These are phyloP conservation scores for Bipolaris cookei DNA, from an alignment of 2,329 filamentous ascomycete genomes.

Conservation along the genomic window DNA sequence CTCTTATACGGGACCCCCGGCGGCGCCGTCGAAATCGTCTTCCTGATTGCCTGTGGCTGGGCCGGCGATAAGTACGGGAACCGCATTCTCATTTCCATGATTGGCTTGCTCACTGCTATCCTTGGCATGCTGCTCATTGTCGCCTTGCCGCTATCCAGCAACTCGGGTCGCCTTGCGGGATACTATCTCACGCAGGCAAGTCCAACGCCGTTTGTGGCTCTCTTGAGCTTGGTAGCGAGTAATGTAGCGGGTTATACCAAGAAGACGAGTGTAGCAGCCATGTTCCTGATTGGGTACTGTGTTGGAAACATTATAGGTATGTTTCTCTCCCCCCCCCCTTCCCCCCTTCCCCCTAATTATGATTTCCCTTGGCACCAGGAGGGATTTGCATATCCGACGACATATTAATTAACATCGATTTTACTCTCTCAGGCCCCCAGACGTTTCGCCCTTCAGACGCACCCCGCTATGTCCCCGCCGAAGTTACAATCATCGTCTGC, in stretches of 20 bases:
- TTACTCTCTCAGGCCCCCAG: conserved; percentile 50
- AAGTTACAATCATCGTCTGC: conserved; percentile 69
- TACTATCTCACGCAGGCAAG: conserved; percentile 70
- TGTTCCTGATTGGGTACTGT: conserved; percentile 55
- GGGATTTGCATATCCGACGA: neutral
- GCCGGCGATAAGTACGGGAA: conserved; percentile 63
- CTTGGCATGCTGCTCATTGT: conserved; percentile 70
- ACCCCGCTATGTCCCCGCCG: conserved; percentile 65
- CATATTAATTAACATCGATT: neutral
- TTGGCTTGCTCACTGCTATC: conserved; percentile 61
- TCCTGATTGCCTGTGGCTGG: conserved; percentile 62
- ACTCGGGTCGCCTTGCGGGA: conserved; percentile 64
- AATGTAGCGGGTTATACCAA: conserved; percentile 67
- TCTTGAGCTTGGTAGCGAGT: conserved; percentile 67
- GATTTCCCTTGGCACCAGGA: neutral
- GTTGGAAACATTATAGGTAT: conserved; percentile 49
- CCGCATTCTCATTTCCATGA: conserved; percentile 62
- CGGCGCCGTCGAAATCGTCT: conserved; percentile 68
- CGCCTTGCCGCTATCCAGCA: conserved; percentile 64
- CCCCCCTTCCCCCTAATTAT: conserved; percentile 23
- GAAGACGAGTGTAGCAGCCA: conserved; percentile 64
- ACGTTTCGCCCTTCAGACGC: conserved; percentile 39
- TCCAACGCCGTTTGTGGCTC: conserved; percentile 67
- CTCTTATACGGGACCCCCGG: conserved; percentile 70
- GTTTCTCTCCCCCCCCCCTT: neutral